Evolutionary conservation across 352 stramenopile genomes (phyloP).

Genomic region (Pythium scleroteichum): DNA sequence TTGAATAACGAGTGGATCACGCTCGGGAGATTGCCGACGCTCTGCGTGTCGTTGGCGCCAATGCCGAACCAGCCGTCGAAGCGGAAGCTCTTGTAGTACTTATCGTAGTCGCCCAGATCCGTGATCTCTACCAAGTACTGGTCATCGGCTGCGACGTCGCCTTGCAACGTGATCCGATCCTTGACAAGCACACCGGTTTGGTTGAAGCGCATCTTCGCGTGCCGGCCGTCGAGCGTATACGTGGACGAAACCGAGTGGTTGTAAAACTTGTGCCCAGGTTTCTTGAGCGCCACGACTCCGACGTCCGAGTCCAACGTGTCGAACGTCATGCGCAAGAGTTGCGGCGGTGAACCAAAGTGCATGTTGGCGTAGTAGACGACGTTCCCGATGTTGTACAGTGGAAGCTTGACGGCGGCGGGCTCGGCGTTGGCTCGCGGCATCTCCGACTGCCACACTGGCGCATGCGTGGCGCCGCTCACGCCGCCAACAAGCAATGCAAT

Average conservation of each 20-base stretch:
- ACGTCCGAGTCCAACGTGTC: constrained; percentile 5
- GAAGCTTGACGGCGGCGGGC: background rate
- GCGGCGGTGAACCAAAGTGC: constrained; percentile 8
- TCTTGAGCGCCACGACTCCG: background rate
- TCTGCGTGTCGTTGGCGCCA: background rate
- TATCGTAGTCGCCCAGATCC: constrained; percentile 5
- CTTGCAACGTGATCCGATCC: background rate
- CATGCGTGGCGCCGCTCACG: background rate
- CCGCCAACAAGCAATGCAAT: background rate
- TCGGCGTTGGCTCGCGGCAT: background rate
- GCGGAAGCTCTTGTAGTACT: background rate
- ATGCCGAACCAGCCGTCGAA: constrained; percentile 13
- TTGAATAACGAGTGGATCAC: background rate
- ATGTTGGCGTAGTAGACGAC: constrained; percentile 13
- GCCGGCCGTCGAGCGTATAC: constrained; percentile 11
- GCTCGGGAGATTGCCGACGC: background rate
- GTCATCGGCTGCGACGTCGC: background rate
- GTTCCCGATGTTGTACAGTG: constrained; percentile 9
- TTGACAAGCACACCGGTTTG: background rate
- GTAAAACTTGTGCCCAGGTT: constrained; percentile 2
- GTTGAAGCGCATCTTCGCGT: background rate
- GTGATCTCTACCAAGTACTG: constrained; percentile 15
- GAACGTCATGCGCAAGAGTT: constrained; percentile 5
- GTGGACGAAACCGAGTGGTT: constrained; percentile 14
- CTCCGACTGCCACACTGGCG: constrained; percentile 7